Percentiles rank a stretch among this genome's conserved stretches.
Evolutionary conservation across 2,329 filamentous ascomycete species (phyloP).

Genomic region (Claviceps spartinae): DNA sequence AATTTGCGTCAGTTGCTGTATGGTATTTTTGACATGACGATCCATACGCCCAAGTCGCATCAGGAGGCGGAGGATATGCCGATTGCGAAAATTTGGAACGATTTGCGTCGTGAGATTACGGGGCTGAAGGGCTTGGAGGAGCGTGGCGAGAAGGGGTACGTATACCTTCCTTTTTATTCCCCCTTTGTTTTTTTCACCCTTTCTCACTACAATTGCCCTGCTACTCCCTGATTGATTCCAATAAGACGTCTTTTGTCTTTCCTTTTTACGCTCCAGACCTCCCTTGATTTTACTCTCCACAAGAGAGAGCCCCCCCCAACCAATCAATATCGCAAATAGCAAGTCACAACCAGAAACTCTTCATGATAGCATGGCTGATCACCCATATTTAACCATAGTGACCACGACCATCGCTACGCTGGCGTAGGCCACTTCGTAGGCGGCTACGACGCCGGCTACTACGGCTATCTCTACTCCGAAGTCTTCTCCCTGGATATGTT

Average conservation of each 20-base stretch:
- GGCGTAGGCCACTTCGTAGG: constrained; percentile 74
- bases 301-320: too few relatives aligned
- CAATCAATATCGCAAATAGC: too few relatives aligned
- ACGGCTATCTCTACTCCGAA: constrained; percentile 59
- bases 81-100: constrained; percentile 55
- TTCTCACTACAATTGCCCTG: not conserved
- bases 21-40: constrained; percentile 72
- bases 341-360: too few relatives aligned
- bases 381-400: constrained; percentile 9
- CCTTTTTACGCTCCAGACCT: too few relatives aligned
- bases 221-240: too few relatives aligned
- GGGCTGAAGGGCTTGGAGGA: constrained; percentile 63
- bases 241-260: too few relatives aligned
- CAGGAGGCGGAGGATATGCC: constrained; percentile 54
- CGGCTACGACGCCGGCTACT: constrained; percentile 77
- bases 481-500: constrained; percentile 85
- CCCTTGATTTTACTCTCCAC: too few relatives aligned
- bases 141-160: constrained; percentile 41
- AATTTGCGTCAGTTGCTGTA: constrained; percentile 70
- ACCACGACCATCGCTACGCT: constrained; percentile 66
- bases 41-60: constrained; percentile 59
- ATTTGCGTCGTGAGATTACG: constrained; percentile 55
- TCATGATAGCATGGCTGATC: too few relatives aligned
- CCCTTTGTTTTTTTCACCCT: not conserved
- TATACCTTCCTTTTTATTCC: constrained; percentile 5